phyloP scores from a whole-genome alignment of 83 land plant species.

The Thuja plicata region DNA sequence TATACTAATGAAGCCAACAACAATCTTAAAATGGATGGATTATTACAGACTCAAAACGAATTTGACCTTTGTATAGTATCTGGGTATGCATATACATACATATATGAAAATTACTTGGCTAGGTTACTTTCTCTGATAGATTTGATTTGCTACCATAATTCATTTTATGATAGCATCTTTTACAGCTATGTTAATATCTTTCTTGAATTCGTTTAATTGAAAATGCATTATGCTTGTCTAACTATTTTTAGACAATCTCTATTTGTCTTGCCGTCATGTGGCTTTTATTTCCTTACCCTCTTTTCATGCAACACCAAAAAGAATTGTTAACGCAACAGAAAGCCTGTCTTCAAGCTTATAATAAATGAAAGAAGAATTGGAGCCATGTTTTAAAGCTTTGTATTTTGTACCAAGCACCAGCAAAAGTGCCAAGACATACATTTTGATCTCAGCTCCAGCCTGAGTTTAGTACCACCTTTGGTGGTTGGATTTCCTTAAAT shows the following conservation, averaged over 20 bases:
- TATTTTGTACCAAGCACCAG: background rate
- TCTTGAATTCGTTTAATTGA: background rate
- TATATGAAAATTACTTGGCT: background rate
- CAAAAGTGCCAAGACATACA: background rate
- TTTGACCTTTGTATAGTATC: background rate
- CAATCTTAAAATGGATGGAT: background rate
- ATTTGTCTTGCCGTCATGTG: background rate
- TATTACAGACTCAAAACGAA: slow-evolving; percentile 1
- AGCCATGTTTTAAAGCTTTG: background rate
- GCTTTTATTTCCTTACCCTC: background rate
- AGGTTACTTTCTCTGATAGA: background rate
- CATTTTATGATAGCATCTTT: background rate
- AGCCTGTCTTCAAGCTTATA: too few species aligned
- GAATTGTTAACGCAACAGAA: background rate
- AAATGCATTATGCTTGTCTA: background rate
- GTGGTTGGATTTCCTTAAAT: background rate
- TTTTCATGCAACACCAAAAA: background rate
- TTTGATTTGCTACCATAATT: background rate
- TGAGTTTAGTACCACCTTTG: background rate
- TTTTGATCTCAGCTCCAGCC: background rate
- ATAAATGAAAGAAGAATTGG: background rate
- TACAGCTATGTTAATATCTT: background rate
- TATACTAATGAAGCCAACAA: background rate
- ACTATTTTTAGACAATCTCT: background rate
- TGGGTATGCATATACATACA: background rate